Evolutionary conservation across 2,329 filamentous ascomycete species (phyloP), one percentile per base, ranked within the genome.

Genomic region (Xylariaceae sp.): DNA sequence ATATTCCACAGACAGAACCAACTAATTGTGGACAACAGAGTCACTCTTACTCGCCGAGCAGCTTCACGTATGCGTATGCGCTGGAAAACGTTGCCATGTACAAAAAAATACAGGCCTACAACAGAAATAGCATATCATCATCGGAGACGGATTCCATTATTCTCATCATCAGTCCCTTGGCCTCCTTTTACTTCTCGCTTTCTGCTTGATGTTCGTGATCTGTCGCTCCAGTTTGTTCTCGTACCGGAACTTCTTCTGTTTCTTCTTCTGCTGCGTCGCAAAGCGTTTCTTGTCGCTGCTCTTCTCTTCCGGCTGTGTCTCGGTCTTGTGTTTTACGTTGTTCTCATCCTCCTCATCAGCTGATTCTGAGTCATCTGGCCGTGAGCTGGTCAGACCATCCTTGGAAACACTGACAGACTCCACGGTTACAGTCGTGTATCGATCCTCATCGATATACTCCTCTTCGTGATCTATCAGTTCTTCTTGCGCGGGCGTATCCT

Each of bases 401-500:
- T 85, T 84, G 10, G 88, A 87, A 13, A 95, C 83, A 63, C 88
- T 88, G 66, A 99, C 91, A 9, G 89, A 88, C 73, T 97, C 93
- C 1, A 99, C 87, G 0, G 90, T 97, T 30, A 99, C 94, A 0
- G 91, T 96, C 0, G 94, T 97, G 73, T 91, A 97, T 71, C 89
- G 89, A 73, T 97, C 93, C 73, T 97, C 94, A 73, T 99, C 94
- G 65, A 97, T 84, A 75, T 97, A 99, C 73, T 97, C 92, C 66
- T 93, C 92, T 72, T 96, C 89, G 66, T 90, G 86, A 71, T 95
- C 87, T 50, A 94, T 76, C 9, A 56, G 80, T 13, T 63, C 60
- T 45, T 80, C 73, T 10, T 62, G 62, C 39, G 73, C 74, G 15
- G 76, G 74, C 41, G 72, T 65, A 51, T 88, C 86, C 17, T 80